Evolutionary conservation across 2,329 filamentous ascomycete genomes (phyloP).

Genomic region (Ophiocordyceps camponoti-leonardi): DNA sequence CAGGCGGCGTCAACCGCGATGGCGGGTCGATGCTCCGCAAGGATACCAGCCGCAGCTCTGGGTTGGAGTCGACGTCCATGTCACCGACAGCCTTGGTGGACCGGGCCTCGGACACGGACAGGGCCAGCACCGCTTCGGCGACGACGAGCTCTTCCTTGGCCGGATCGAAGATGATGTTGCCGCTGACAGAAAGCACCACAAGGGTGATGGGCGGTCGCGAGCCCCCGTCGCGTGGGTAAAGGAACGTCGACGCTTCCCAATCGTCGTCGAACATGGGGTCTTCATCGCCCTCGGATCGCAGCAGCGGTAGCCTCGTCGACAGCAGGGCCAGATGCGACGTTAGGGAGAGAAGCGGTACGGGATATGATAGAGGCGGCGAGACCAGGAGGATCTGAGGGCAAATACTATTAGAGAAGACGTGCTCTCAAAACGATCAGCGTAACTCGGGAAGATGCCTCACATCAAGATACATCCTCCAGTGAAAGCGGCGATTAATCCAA

Average conservation of each 20-base stretch:
- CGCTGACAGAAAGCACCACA: conserved; percentile 69
- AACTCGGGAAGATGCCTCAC: conserved; percentile 32
- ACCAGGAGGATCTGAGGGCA: conserved; percentile 62
- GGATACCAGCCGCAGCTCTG: conserved; percentile 43
- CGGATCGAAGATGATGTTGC: conserved; percentile 89
- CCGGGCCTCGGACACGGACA: conserved; percentile 49
- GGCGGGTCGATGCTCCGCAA: conserved; percentile 61
- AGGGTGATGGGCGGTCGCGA: conserved; percentile 70
- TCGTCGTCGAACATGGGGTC: conserved; percentile 97
- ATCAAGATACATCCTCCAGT: conserved; percentile 94
- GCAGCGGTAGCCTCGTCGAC: conserved; percentile 63
- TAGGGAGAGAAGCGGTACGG: conserved; percentile 78
- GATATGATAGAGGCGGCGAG: conserved; percentile 84
- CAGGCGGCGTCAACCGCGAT: conserved; percentile 53
- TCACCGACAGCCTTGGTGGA: conserved; percentile 10
- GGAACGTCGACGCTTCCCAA: conserved; percentile 66
- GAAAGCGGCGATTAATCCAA: conserved; percentile 79
- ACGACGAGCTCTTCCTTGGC: conserved; percentile 83
- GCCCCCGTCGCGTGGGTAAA: conserved; percentile 44
- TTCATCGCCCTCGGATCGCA: conserved; percentile 83
- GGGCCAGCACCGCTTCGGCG: conserved; percentile 72
- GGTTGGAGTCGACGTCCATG: conserved; percentile 23
- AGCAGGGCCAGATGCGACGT: conserved; percentile 89
- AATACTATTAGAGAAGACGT: not conserved
- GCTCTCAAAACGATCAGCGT: not conserved